These are phyloP conservation scores for Metschnikowia matae DNA, from an alignment of 805 yeast species.

Conservation along the genomic window DNA sequence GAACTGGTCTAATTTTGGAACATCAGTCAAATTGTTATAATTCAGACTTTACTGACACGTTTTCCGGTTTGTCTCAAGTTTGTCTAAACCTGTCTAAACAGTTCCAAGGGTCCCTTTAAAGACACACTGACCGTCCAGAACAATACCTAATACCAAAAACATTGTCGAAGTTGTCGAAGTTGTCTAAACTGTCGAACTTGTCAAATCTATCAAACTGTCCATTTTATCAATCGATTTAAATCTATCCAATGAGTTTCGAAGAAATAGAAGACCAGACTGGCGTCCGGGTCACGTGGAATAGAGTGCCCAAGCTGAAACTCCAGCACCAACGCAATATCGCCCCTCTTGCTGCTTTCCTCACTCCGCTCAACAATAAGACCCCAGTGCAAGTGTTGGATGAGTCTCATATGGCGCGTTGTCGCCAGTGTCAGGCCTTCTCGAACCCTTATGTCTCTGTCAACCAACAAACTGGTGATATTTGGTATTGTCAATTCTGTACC, in stretches of 20 bases:
- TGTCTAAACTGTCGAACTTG: too few species aligned
- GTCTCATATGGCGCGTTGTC: slow-evolving; percentile 44
- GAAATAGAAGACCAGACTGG: slow-evolving; percentile 68
- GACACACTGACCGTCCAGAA: too few species aligned
- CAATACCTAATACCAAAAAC: too few species aligned
- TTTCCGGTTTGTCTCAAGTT: too few species aligned
- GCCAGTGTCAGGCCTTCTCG: slow-evolving; percentile 50
- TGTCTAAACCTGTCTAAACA: too few species aligned
- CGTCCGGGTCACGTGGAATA: slow-evolving; percentile 71
- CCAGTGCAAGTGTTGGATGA: slow-evolving; percentile 33
- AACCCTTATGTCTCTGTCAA: slow-evolving; percentile 47
- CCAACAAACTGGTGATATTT: slow-evolving; percentile 25
- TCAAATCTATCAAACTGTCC: too few species aligned
- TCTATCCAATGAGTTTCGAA: slow-evolving; percentile 40
- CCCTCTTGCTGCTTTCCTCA: slow-evolving; percentile 55
- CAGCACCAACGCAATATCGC: slow-evolving; percentile 50
- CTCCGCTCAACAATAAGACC: slow-evolving; percentile 51
- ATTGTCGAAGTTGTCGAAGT: too few species aligned
- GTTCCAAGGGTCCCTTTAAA: too few species aligned
- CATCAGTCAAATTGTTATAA: too few species aligned
- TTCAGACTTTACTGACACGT: too few species aligned
- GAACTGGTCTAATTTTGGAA: too few species aligned
- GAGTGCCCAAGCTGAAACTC: slow-evolving; percentile 50
- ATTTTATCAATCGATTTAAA: too few species aligned
- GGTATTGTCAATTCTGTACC: slow-evolving; percentile 59